Conservation (phyloP, 2,329 filamentous ascomycete genomes). For the Sarocladium kiliense region DNA sequence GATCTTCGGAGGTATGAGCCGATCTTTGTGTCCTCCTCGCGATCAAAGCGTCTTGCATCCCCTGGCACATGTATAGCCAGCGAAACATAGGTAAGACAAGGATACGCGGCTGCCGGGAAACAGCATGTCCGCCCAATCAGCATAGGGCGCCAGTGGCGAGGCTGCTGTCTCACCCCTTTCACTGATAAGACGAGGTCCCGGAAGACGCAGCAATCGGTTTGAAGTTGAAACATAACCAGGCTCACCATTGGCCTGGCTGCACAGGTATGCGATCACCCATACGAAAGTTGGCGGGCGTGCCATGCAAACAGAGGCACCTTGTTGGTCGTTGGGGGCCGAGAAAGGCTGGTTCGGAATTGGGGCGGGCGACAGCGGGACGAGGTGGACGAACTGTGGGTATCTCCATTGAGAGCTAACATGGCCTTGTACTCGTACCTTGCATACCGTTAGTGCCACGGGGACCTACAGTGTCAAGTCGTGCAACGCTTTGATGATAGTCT, state of each 20-base stretch:
- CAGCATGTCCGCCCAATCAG: background rate
- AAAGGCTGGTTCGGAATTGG: conserved; percentile 1
- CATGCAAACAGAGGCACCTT: background rate
- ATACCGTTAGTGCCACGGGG: background rate
- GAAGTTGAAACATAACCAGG: background rate
- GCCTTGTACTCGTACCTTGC: background rate
- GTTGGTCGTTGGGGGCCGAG: conserved; percentile 1
- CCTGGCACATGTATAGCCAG: too few relatives aligned
- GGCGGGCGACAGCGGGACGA: background rate
- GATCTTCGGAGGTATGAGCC: background rate
- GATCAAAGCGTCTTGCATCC: background rate
- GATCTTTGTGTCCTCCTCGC: background rate
- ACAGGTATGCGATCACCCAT: background rate
- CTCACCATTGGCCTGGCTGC: background rate
- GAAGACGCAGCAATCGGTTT: background rate
- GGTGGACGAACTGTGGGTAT: background rate
- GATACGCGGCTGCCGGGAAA: background rate
- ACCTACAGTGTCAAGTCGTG: too few relatives aligned
- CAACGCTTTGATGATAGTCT: background rate
- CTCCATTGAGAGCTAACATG: background rate
- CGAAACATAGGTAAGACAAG: background rate
- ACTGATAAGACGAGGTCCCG: background rate
- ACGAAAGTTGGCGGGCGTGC: background rate
- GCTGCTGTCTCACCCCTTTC: background rate
- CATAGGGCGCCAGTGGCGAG: background rate